Conservation (phyloP, 2,329 filamentous ascomycete species). For the Monascus ruber region DNA sequence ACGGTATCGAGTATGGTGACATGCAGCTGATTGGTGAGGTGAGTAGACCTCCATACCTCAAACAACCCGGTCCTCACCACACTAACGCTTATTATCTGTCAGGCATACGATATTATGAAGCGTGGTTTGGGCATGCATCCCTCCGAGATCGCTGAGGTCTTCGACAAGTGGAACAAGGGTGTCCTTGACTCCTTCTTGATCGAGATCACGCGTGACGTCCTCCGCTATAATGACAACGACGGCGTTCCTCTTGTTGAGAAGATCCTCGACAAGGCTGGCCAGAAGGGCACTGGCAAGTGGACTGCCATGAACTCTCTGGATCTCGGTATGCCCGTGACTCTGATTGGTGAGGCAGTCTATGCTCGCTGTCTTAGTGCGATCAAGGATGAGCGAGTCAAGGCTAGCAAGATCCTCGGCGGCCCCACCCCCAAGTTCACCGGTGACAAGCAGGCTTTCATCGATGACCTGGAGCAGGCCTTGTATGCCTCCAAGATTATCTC, state of each 20-base stretch:
- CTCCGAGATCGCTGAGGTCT: constrained; percentile 94
- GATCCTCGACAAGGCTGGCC: constrained; percentile 95
- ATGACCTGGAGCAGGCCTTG: constrained; percentile 94
- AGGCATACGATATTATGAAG: constrained; percentile 99
- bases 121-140: constrained; percentile 76
- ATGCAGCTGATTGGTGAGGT: constrained; percentile 99
- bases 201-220: constrained; percentile 96
- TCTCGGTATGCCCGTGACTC: constrained; percentile 93
- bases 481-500: constrained; percentile 99
- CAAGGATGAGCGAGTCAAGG: constrained; percentile 83
- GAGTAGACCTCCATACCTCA: constrained; percentile 19
- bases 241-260: constrained; percentile 88
- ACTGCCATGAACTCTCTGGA: constrained; percentile 98
- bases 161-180: constrained; percentile 96
- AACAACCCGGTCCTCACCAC: not conserved
- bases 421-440: constrained; percentile 73
- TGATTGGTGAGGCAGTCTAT: constrained; percentile 96
- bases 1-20: constrained; percentile 99
- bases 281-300: constrained; percentile 99
- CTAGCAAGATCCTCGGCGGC: constrained; percentile 66
- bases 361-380: constrained; percentile 86
- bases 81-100: constrained; percentile 1
- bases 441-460: constrained; percentile 85
- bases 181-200: constrained; percentile 98
- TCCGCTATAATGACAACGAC: constrained; percentile 96